These are phyloP conservation scores for Monosporascus sp. DNA, from an alignment of 2,329 filamentous ascomycete species.

Conservation along the genomic window DNA sequence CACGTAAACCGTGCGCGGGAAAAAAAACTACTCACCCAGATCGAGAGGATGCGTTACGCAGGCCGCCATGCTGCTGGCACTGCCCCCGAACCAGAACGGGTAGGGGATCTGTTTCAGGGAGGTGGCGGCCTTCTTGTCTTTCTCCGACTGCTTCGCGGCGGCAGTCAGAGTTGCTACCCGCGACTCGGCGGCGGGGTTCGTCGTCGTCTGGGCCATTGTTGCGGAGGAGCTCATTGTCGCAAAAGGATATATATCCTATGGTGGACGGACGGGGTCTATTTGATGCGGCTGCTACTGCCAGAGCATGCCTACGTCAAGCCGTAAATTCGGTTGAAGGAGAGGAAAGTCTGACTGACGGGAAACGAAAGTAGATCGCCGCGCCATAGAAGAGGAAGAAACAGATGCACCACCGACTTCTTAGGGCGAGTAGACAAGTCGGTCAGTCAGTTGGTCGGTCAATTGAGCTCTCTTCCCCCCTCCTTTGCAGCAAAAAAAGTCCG, in stretches of 20 bases:
- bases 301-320: neutral
- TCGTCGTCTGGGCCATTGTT: slow-evolving; percentile 14
- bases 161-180: neutral
- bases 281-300: neutral
- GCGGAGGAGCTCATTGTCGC: slow-evolving; percentile 23
- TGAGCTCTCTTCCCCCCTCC: too few relatives aligned
- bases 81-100: slow-evolving; percentile 95
- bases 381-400: too few relatives aligned
- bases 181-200: slow-evolving; percentile 15
- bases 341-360: too few relatives aligned
- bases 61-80: slow-evolving; percentile 85
- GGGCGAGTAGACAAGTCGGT: too few relatives aligned
- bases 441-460: too few relatives aligned
- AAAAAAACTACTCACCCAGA: slow-evolving; percentile 57
- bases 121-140: slow-evolving; percentile 34
- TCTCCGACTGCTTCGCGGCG: slow-evolving; percentile 7
- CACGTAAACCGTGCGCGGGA: neutral
- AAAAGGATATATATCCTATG: slow-evolving; percentile 1
- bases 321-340: too few relatives aligned
- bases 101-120: slow-evolving; percentile 46
- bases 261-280: neutral
- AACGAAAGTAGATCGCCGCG: too few relatives aligned
- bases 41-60: slow-evolving; percentile 91
- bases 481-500: too few relatives aligned
- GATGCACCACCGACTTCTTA: too few relatives aligned